Conservation (phyloP, 208 protist species). For the Leptomonas seymouri region DNA sequence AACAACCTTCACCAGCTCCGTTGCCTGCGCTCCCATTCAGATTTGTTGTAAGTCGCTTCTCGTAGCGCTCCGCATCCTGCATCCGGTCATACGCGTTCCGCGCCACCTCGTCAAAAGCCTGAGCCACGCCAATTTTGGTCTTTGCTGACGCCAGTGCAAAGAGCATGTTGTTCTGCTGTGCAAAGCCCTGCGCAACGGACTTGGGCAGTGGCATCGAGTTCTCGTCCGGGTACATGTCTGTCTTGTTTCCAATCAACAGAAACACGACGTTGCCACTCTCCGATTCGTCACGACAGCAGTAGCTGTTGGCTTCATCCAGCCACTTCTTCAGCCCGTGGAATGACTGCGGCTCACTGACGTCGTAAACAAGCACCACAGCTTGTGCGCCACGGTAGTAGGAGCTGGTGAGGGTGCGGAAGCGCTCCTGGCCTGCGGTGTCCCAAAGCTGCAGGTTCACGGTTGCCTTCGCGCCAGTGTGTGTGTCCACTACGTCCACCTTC, state of each 20-base stretch:
- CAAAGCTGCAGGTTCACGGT: slow-evolving; percentile 87
- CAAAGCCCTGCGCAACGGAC: slow-evolving; percentile 61
- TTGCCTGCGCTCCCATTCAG: slow-evolving; percentile 8
- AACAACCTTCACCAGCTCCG: slow-evolving; percentile 25
- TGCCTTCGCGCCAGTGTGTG: slow-evolving; percentile 41
- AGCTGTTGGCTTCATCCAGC: slow-evolving; percentile 73
- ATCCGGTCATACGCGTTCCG: slow-evolving; percentile 64
- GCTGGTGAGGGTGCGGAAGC: slow-evolving; percentile 82
- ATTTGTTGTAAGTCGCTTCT: slow-evolving; percentile 25
- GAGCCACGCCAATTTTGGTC: slow-evolving; percentile 65
- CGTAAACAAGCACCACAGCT: slow-evolving; percentile 89
- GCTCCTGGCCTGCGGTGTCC: slow-evolving; percentile 90
- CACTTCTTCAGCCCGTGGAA: slow-evolving; percentile 81
- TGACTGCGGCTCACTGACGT: slow-evolving; percentile 71
- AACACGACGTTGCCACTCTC: slow-evolving; percentile 52
- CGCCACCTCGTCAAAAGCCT: slow-evolving; percentile 86
- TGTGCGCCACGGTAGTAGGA: slow-evolving; percentile 88
- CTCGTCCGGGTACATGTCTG: slow-evolving; percentile 48
- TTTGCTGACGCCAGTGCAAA: slow-evolving; percentile 85
- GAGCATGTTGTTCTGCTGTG: slow-evolving; percentile 77
- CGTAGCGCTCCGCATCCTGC: slow-evolving; percentile 24
- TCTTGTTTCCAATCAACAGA: slow-evolving; percentile 90
- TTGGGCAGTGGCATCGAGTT: slow-evolving; percentile 56
- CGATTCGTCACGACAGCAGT: slow-evolving; percentile 45
- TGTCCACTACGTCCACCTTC: slow-evolving; percentile 70